Evolutionary conservation across 2,329 filamentous ascomycete species (phyloP), one percentile per base, ranked within the genome.

Genomic region (Trichoderma sp.): DNA sequence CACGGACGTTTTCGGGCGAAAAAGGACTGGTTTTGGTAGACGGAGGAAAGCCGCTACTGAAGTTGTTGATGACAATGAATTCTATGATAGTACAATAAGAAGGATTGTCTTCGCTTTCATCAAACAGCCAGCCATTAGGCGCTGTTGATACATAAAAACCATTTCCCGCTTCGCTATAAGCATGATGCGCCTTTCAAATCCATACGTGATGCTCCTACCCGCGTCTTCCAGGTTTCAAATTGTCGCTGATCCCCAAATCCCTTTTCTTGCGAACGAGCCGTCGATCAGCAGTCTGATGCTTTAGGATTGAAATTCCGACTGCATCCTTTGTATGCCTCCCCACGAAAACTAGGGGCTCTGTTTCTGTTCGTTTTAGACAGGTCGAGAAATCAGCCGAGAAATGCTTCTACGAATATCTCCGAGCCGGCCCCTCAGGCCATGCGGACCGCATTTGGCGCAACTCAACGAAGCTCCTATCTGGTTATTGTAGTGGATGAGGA

Each of bases 1-100:
- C 83, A 85, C 81, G 84, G 84, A 83, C 77, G 79, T 78, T 83
- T 83, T 80, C 70, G 79, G 84, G 85, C 84, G 84, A 86, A 86
- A 82, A 84, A 32, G 83, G 81, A 82, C 81, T 82, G 83, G 83
- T 83, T 84, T 82, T 85, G 81, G 80, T 84, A 82, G 82, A 81
- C 77, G 79, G 79, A 77, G 76, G 77, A 77, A 76, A 75, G 76
- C 77, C 77, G 79, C 79, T 80, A 80, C 78, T 79, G 79, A 82
- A 77, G 79, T 80, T 78, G 78, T 77, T 81, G 78, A 82, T 79
- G 80, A 79, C 79, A 79, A 80, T 77, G 78, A 76, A 77, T 80
- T 81, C 79, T 77, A 82, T 77, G 77, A 80, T 79, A 81, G 79
- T 80, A 79, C 78, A 80, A 80, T 77, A 79, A 79, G 76, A 77